phyloP scores from a whole-genome alignment of 352 stramenopile species.

The Globisporangium perplexum region DNA sequence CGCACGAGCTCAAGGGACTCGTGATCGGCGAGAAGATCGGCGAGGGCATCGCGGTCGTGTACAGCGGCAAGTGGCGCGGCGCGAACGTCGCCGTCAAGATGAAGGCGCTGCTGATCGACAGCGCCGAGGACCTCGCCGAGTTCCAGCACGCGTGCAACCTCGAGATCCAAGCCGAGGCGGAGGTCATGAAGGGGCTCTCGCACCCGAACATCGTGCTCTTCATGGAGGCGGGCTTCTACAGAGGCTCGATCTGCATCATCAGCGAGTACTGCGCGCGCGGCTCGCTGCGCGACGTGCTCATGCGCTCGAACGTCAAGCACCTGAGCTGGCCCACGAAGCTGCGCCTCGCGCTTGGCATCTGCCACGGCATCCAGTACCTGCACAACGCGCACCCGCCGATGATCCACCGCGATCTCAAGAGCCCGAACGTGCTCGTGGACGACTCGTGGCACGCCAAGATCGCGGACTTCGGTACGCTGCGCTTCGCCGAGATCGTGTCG shows the following conservation, averaged over 20 bases:
- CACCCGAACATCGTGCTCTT: constrained; percentile 88
- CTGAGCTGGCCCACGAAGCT: constrained; percentile 81
- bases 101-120: constrained; percentile 73
- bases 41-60: constrained; percentile 88
- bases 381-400: constrained; percentile 87
- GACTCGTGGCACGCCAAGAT: constrained; percentile 90
- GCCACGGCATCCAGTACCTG: constrained; percentile 87
- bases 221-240: constrained; percentile 86
- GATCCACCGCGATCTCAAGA: constrained; percentile 91
- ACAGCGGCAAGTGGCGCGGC: constrained; percentile 94
- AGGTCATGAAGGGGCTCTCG: constrained; percentile 75
- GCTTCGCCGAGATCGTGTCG: constrained; percentile 84
- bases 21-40: constrained; percentile 83
- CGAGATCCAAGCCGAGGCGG: constrained; percentile 78
- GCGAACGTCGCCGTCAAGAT: constrained; percentile 96
- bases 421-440: constrained; percentile 86
- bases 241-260: constrained; percentile 91
- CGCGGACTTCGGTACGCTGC: constrained; percentile 84
- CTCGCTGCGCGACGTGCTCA: constrained; percentile 93
- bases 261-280: constrained; percentile 94
- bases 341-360: constrained; percentile 69
- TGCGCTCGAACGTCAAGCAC: constrained; percentile 58
- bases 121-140: constrained; percentile 48
- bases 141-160: constrained; percentile 82
- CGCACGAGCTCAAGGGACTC: constrained; percentile 73